Base-by-base conservation (phyloP, 73 alveolate genomes). In the Paramecium sexaurelia region DNA sequence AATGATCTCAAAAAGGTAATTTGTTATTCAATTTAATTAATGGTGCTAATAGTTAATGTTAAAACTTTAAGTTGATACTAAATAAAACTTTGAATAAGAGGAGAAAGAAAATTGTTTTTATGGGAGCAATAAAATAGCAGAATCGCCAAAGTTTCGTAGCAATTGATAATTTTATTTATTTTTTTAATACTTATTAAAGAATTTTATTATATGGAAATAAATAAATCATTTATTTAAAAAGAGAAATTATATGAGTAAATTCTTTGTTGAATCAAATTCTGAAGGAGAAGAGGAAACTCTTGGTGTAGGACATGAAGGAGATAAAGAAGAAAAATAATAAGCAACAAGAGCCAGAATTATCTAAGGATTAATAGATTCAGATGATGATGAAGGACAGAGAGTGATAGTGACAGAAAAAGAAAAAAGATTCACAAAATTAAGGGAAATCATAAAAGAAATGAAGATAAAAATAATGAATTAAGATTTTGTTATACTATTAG, bases 351-450 rank as follows among this genome's bases (percentile, higher is more conserved):
- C 41, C 11, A 61, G 43, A 61, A 61, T 61, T 61, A 61, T 61
- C 26, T 26, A 29, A 61, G 83, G 83, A 13, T 32, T 61, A 11
- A 61, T 61, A 32, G 83, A 61, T 61, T 61, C 83, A 61, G 83
- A 61, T 32, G 87, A 73, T 36, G 87, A 73, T 73, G 87, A 32
- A 33, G 87, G 66, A 0, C 15, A 73, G 15, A 73, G 87, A 36
- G 57, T 36, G 7, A 39, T 73, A 35, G 87, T 73, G 6, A 73
- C 87, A 22, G 87, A 73, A 11, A 73, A 73, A n/a, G 87, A 73
- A 19, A 73, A 73, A 36, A 27, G 87, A 73, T 36, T n/a, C 9
- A 33, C 29, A 73, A 73, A 22, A 39, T 32, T 73, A 11, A 73
- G 87, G 35, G 87, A 73, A 19, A 39, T 73, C 29, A 73, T 73